A percentile compares a stretch with the other conserved stretches of the same genome.
Evolutionary conservation across 441 rosid species (phyloP).

Genomic region (Euphorbia neoarborescens): DNA sequence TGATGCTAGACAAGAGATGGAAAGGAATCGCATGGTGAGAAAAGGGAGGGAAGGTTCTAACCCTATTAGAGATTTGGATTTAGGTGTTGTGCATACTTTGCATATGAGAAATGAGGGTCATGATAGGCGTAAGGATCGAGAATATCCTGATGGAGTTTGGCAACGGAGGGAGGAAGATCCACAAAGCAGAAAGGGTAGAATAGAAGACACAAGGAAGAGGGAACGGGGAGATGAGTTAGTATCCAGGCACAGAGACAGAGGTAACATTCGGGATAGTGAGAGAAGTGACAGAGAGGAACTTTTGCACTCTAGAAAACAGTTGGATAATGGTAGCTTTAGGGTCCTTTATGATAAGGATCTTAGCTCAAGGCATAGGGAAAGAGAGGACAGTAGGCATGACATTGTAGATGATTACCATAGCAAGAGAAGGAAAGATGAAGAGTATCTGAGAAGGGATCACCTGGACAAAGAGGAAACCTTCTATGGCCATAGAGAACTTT

Average conservation of each 20-base stretch:
- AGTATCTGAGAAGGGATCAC: slow-evolving; percentile 54
- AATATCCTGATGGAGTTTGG: slow-evolving; percentile 46
- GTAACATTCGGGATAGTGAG: slow-evolving; percentile 58
- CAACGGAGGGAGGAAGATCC: slow-evolving; percentile 59
- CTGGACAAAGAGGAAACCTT: slow-evolving; percentile 53
- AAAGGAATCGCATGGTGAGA: slow-evolving; percentile 34
- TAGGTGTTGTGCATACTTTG: slow-evolving; percentile 31
- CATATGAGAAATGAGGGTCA: slow-evolving; percentile 46
- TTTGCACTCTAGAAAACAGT: slow-evolving; percentile 52
- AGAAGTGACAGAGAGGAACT: slow-evolving; percentile 61
- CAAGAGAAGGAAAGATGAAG: slow-evolving; percentile 81
- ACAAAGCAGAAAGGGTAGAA: slow-evolving; percentile 46
- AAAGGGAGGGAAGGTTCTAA: slow-evolving; percentile 56
- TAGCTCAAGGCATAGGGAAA: slow-evolving; percentile 45
- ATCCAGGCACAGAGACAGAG: slow-evolving; percentile 58
- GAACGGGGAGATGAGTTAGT: slow-evolving; percentile 63
- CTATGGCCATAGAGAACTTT: slow-evolving; percentile 56
- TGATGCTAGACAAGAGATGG: slow-evolving; percentile 54
- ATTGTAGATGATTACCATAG: slow-evolving; percentile 48
- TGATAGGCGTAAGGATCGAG: slow-evolving; percentile 65
- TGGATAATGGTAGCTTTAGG: slow-evolving; percentile 58
- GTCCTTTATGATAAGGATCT: slow-evolving; percentile 51
- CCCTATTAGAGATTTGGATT: slow-evolving; percentile 51
- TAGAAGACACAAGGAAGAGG: slow-evolving; percentile 64
- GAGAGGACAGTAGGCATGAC: slow-evolving; percentile 54